A percentile compares a stretch with the other conserved stretches of the same genome.
These are phyloP conservation scores for Solioccasus polychromus DNA, from an alignment of 768 basidiomycete species.

Conservation along the genomic window DNA sequence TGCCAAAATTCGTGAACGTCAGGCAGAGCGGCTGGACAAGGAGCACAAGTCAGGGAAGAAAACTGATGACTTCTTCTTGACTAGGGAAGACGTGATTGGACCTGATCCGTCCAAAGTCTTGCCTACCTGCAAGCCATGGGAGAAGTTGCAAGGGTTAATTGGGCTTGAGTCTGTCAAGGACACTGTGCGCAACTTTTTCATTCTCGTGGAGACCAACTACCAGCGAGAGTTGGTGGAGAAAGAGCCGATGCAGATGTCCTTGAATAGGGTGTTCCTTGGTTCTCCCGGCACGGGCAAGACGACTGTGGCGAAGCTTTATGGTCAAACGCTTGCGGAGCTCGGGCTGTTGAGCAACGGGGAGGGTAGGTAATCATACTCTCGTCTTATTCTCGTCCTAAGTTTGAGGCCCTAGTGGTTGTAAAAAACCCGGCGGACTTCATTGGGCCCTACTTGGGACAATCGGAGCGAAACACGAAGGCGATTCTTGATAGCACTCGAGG, in stretches of 20 bases:
- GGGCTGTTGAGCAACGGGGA: conserved; percentile 69
- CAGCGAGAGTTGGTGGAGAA: conserved; percentile 55
- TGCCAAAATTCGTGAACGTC: conserved; percentile 46
- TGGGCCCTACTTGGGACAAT: conserved; percentile 54
- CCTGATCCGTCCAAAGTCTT: conserved; percentile 56
- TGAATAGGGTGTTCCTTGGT: conserved; percentile 68
- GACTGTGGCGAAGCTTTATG: conserved; percentile 66
- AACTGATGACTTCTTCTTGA: conserved; percentile 52
- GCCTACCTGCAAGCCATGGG: conserved; percentile 47
- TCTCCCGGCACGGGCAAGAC: conserved; percentile 75
- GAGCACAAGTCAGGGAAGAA: conserved; percentile 38
- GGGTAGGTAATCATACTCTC: conserved; percentile 47
- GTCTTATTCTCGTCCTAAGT: no score
- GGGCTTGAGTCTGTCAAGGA: conserved; percentile 60
- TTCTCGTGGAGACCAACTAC: conserved; percentile 53
- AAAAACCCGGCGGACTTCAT: conserved; percentile 73
- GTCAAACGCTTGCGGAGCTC: conserved; percentile 58
- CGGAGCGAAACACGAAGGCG: conserved; percentile 62
- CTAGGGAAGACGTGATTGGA: conserved; percentile 59
- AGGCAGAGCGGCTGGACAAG: conserved; percentile 47
- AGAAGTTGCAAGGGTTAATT: conserved; percentile 48
- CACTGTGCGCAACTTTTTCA: conserved; percentile 48
- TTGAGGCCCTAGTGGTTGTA: conserved; percentile 45
- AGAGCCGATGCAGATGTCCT: conserved; percentile 48
- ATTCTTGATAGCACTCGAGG: conserved; percentile 58